These are phyloP conservation scores for Rubia occidens DNA, from an alignment of 305 asterid genomes.

Conservation along the genomic window DNA sequence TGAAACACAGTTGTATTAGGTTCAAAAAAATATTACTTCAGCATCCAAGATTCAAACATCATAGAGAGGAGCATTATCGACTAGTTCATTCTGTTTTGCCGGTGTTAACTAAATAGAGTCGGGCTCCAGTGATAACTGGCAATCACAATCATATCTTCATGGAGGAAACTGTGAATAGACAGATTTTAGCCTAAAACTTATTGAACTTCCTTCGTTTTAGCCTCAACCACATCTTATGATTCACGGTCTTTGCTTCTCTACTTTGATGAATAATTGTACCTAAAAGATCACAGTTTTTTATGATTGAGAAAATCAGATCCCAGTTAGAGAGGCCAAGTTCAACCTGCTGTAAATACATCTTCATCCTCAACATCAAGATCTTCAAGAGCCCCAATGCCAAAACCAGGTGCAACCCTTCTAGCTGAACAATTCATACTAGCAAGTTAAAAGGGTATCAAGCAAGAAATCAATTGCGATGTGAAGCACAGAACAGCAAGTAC, in stretches of 20 bases:
- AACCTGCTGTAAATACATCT: slow-evolving; percentile 79
- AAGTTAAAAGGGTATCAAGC: slow-evolving; percentile 19
- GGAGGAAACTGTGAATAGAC: background rate
- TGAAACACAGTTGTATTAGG: background rate
- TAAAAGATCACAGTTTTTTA: background rate
- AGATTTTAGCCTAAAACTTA: background rate
- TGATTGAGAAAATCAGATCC: background rate
- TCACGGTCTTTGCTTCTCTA: background rate
- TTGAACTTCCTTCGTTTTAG: background rate
- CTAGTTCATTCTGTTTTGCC: background rate
- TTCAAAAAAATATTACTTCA: background rate
- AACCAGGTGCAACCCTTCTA: slow-evolving; percentile 87
- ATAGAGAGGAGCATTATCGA: background rate
- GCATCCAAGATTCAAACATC: background rate
- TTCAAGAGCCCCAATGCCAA: slow-evolving; percentile 95
- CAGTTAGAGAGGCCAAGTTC: slow-evolving; percentile 19
- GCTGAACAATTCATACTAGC: slow-evolving; percentile 27
- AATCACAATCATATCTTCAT: background rate
- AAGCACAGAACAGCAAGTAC: background rate
- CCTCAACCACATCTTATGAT: background rate
- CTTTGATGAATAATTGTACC: background rate
- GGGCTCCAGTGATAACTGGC: background rate
- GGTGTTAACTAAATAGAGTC: background rate
- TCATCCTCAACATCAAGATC: slow-evolving; percentile 91
- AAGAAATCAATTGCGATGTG: background rate